A percentile compares a stretch with the other conserved stretches of the same genome.
Evolutionary conservation across 371 early-diverging fungal species (phyloP).

Genomic region (Mortierella sp.): DNA sequence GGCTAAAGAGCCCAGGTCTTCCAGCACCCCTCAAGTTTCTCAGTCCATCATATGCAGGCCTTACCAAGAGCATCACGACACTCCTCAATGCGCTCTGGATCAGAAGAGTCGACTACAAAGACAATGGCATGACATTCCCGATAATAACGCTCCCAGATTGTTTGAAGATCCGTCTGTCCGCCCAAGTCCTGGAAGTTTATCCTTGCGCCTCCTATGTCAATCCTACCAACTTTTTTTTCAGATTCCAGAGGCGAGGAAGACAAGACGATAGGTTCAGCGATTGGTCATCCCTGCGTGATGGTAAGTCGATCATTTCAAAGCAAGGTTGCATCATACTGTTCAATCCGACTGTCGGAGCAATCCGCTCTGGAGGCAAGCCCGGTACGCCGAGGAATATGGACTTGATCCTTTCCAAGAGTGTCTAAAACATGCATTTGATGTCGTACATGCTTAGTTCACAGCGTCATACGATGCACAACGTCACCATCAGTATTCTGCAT

Average conservation of each 20-base stretch:
- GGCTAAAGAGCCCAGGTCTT: too few relatives aligned
- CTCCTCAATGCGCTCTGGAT: conserved; percentile 83
- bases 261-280: neutral
- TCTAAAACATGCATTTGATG: conserved; percentile 56
- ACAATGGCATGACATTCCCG: conserved; percentile 93
- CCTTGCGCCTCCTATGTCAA: conserved; percentile 70
- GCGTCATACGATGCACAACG: too few relatives aligned
- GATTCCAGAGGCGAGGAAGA: neutral
- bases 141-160: conserved; percentile 95
- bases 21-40: neutral
- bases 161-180: conserved; percentile 88
- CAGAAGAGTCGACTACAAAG: conserved; percentile 93
- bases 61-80: conserved; percentile 84
- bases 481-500: too few relatives aligned
- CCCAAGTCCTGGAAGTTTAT: conserved; percentile 96
- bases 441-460: too few relatives aligned
- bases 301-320: neutral
- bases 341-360: conserved; percentile 94
- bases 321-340: conserved; percentile 71
- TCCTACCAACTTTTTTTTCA: conserved; percentile 74
- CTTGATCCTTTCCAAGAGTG: conserved; percentile 88
- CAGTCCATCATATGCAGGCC: neutral
- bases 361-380: conserved; percentile 87
- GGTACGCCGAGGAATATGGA: conserved; percentile 72
- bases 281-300: too few relatives aligned